Evolutionary conservation across 495 filamentous ascomycete species (phyloP).

Genomic region (Daldinia loculata): DNA sequence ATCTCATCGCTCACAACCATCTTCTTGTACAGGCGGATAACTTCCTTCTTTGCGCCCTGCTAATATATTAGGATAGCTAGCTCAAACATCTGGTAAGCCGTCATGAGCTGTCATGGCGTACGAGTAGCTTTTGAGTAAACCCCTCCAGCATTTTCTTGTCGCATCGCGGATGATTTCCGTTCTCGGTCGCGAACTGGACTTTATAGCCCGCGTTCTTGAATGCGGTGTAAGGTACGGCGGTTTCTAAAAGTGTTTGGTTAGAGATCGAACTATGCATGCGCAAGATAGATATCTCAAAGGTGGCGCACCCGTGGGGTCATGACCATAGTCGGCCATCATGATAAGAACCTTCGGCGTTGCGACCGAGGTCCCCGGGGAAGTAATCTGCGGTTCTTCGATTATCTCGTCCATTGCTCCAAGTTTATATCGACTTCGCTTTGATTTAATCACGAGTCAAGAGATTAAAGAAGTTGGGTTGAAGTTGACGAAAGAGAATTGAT

Average conservation of each 20-base stretch:
- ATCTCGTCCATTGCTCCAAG: background rate
- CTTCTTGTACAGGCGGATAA: constrained; percentile 51
- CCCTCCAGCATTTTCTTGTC: constrained; percentile 62
- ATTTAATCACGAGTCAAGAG: constrained; percentile 3
- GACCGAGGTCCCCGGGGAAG: constrained; percentile 28
- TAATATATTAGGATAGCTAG: constrained; percentile 27
- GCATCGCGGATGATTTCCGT: constrained; percentile 57
- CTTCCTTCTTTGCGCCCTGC: constrained; percentile 58
- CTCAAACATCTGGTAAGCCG: constrained; percentile 1
- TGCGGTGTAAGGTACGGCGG: constrained; percentile 58
- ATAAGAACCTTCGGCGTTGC: constrained; percentile 50
- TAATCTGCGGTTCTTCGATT: constrained; percentile 41
- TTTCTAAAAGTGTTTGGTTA: constrained; percentile 50
- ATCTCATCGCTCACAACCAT: constrained; percentile 57
- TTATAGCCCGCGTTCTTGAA: constrained; percentile 63
- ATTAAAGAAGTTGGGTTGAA: background rate
- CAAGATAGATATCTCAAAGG: background rate
- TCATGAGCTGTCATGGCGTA: constrained; percentile 39
- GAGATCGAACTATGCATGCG: background rate
- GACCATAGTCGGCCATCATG: constrained; percentile 64
- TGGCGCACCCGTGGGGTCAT: constrained; percentile 62
- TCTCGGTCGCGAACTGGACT: constrained; percentile 62
- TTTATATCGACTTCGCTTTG: background rate
- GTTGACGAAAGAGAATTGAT: background rate
- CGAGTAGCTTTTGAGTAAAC: constrained; percentile 62